phyloP scores from a whole-genome alignment of 306 rosid species.

The Malus domestica region ASM211411v1 NC_041802.1:4995501-4996000 shows the following conservation, averaged over 20 bases:
- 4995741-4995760: slow-evolving; percentile 82
- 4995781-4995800: slow-evolving; percentile 77
- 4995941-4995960: background rate
- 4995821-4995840: background rate
- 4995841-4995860: background rate
- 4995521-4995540: background rate
- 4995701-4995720: slow-evolving; percentile 62
- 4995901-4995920: background rate
- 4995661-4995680: slow-evolving; percentile 63
- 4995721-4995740: slow-evolving; percentile 78
- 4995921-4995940: background rate
- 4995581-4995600: slow-evolving; percentile 94
- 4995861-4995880: background rate
- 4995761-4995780: slow-evolving; percentile 90
- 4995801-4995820: background rate
- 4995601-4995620: slow-evolving; percentile 81
- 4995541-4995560: slow-evolving; percentile 94
- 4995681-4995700: slow-evolving; percentile 68
- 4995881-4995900: background rate
- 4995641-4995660: slow-evolving; percentile 94
- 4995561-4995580: slow-evolving; percentile 93
- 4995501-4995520: background rate
- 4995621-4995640: slow-evolving; percentile 85
- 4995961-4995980: too few relatives aligned
- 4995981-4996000: background rate